Evolutionary conservation across 2,329 filamentous ascomycete genomes (phyloP).

Genomic region (Diplodia intermedia): DNA sequence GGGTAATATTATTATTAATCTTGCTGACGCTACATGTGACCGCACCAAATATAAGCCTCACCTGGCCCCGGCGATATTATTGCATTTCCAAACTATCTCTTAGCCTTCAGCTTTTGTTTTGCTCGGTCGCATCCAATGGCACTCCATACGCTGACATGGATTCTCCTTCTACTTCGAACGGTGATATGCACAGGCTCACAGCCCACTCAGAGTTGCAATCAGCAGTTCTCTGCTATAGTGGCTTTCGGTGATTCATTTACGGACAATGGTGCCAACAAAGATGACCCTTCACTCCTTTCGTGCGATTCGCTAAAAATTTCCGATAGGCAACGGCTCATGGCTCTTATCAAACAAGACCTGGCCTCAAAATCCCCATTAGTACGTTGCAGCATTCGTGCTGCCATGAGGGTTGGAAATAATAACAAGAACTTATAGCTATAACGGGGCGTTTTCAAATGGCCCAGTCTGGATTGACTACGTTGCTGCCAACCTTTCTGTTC

Average conservation of each 20-base stretch:
- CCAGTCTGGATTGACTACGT: constrained; percentile 12
- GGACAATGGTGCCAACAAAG: neutral
- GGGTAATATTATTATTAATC: neutral
- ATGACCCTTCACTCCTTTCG: neutral
- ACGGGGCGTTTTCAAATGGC: constrained; percentile 8
- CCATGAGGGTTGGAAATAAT: neutral
- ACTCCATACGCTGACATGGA: neutral
- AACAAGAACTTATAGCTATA: neutral
- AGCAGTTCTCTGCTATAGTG: constrained; percentile 6
- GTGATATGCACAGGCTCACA: neutral
- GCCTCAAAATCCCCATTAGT: constrained; percentile 6
- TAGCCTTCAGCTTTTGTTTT: neutral
- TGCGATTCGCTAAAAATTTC: neutral
- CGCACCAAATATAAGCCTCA: neutral
- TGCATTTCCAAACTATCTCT: neutral
- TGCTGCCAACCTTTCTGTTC: neutral
- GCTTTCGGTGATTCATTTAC: constrained; percentile 12
- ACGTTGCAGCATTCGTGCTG: neutral
- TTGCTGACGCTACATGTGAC: neutral
- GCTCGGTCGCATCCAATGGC: neutral
- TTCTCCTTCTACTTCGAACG: neutral
- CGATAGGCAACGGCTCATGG: neutral
- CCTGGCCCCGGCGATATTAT: neutral
- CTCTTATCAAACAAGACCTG: neutral
- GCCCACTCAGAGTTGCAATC: neutral